Evolutionary conservation across 1,284 basidiomycete species (phyloP).

Genomic region (Trametes sp.): DNA sequence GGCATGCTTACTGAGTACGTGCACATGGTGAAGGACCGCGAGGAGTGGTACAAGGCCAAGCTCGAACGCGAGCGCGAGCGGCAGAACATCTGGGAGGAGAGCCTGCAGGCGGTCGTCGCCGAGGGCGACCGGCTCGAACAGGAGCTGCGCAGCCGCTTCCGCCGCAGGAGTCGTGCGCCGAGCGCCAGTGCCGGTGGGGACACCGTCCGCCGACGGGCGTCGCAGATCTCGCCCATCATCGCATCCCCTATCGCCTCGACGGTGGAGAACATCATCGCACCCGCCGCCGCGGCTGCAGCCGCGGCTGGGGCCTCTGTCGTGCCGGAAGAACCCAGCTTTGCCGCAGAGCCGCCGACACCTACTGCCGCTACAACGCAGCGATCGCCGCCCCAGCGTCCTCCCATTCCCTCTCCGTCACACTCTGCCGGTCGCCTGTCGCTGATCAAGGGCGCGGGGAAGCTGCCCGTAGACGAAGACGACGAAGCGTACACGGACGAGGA

Average conservation of each 20-base stretch:
- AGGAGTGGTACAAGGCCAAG: conserved; percentile 76
- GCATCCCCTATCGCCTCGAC: conserved; percentile 27
- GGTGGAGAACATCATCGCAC: conserved; percentile 8
- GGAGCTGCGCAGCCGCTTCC: conserved; percentile 72
- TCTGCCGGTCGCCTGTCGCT: conserved; percentile 22
- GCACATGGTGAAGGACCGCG: conserved; percentile 81
- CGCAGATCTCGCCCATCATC: conserved; percentile 27
- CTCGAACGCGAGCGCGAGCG: conserved; percentile 77
- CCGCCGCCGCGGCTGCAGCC: conserved; percentile 19
- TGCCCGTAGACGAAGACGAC: conserved; percentile 39
- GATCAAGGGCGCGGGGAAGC: conserved; percentile 22
- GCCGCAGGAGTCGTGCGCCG: conserved; percentile 58
- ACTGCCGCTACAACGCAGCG: conserved; percentile 10
- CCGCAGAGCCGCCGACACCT: conserved; percentile 9
- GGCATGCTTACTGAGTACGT: conserved; percentile 74
- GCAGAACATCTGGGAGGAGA: conserved; percentile 91
- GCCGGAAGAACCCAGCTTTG: neutral
- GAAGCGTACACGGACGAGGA: conserved; percentile 83
- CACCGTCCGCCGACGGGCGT: conserved; percentile 41
- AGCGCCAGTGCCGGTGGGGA: conserved; percentile 47
- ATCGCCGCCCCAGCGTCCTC: conserved; percentile 9
- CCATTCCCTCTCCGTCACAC: conserved; percentile 18
- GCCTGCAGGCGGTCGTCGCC: conserved; percentile 83
- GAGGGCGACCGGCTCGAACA: conserved; percentile 89
- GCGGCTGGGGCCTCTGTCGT: neutral